Conservation (phyloP, 768 basidiomycete genomes). For the Tubosaeta brunneosetosa region DNA sequence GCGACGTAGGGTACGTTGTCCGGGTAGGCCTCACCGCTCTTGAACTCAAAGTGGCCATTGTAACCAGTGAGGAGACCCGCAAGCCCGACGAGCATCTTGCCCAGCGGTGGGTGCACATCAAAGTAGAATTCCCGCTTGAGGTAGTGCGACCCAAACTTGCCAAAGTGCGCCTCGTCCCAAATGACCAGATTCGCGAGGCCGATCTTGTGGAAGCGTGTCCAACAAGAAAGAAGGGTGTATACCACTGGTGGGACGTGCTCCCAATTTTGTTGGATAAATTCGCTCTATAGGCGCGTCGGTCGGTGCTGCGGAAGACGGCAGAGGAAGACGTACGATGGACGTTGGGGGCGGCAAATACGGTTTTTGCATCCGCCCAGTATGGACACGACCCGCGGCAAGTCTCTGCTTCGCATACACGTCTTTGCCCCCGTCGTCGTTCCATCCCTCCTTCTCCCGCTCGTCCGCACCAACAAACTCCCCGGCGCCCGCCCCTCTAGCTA, state of each 20-base stretch:
- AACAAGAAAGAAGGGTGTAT: constrained; percentile 92
- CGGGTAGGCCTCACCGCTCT: constrained; percentile 84
- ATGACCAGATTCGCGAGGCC: constrained; percentile 82
- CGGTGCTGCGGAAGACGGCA: constrained; percentile 8
- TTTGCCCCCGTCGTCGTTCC: constrained; percentile 63
- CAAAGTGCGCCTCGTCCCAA: constrained; percentile 99
- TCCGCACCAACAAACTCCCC: constrained; percentile 27
- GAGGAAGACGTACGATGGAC: constrained; percentile 48
- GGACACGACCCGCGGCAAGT: constrained; percentile 36
- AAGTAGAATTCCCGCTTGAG: constrained; percentile 99
- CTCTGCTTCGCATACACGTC: constrained; percentile 53
- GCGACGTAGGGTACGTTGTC: constrained; percentile 84
- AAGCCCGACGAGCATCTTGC: constrained; percentile 98
- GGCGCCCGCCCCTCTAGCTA: constrained; percentile 34
- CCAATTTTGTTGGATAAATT: constrained; percentile 75
- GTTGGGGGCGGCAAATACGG: constrained; percentile 62
- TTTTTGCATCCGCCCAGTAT: constrained; percentile 59
- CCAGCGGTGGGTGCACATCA: constrained; percentile 96
- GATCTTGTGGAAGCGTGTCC: constrained; percentile 92
- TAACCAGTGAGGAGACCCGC: constrained; percentile 90
- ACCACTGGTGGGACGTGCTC: constrained; percentile 74
- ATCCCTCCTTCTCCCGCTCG: constrained; percentile 24
- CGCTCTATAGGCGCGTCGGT: constrained; percentile 42
- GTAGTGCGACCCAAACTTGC: constrained; percentile 98
- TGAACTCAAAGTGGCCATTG: constrained; percentile 89